Base-by-base conservation (phyloP, 192 early-diverging fungal species). In the Jimgerdemannia flammicorona region DNA sequence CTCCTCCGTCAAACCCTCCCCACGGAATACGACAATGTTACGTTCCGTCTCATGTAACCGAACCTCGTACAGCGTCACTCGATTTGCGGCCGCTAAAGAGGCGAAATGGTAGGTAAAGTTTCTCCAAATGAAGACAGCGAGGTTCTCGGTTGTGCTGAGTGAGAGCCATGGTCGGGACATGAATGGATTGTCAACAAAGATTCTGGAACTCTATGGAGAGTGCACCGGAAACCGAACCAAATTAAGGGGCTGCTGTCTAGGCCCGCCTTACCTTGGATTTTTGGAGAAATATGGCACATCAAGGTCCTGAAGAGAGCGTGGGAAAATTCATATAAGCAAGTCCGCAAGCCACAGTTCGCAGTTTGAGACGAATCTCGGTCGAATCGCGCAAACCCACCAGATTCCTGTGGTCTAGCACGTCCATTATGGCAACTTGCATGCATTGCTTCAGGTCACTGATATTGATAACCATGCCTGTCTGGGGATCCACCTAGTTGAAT, bases 401-500 rank as follows among this genome's bases (percentile, higher is more conserved):
- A 78, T 98, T 94, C 66, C 87, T 88, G 81, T 98, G 96, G 85
- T 98, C 96, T 73, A 95, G 82, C 19, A 87, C 79, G 66, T 95
- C 93, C 80, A 95, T 84, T 41, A 98, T 87, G 0, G 88, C 84
- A 8, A 68, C 59, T 70, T 92, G 84, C 74, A 98, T 90, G 80
- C 88, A 91, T 72, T 87, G 81, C 84, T 97, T 97, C 75, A 97
- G 79, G 49, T 94, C 91, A 0, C 83, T 83, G 8, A 96, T 81
- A 79, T 95, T 96, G 74, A 93, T 87, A 3, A 98, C 92, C 95
- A 98, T 97, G 3, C 95, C 96, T 0, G 92, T 95, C 8, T 70
- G 43, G n/a, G 86, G 87, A 80, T 96, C 84, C 6, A 97, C 81
- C 84, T 90, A 1, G 29, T 29, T 29, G 29, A 29, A 29, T 29